Base-by-base conservation (phyloP, 345 rosid species). In the Gossypium arboreum region DNA sequence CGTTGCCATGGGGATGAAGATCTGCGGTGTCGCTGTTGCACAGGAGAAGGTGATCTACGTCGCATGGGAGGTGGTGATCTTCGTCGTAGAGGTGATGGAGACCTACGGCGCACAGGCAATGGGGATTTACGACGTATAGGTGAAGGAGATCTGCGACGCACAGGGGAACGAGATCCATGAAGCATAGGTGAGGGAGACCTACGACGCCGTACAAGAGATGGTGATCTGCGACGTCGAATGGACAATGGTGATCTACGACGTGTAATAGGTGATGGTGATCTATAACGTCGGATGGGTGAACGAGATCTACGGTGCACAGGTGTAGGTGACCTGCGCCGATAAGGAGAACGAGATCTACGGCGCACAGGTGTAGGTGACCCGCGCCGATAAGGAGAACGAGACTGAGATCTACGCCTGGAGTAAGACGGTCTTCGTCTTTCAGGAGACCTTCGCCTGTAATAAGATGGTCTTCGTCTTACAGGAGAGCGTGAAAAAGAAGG, bases 161-260 rank as follows among this genome's bases (percentile, higher is more conserved):
- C 8, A 43, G 85, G 88, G 1, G 87, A 80, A 24, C 12, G 43
- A 68, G 72, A 68, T 48, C 29, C 15, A 68, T 1, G 43, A 25
- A 0, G n/a, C 71, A 22, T 2, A 18, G 80, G 90, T 44, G 91
- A 80, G 0, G 85, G 89, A 4, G 89, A 85, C 63, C 90, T 52
- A 1, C 73, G 84, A 6, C 71, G 81, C 2, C 82, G 76, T 7
- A 41, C 4, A 9, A 80, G 81, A 12, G 77, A 81, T 2, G 75
- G 79, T 1, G 83, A 84, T 20, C 80, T 66, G 2, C 18, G 78
- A 24, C 57, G 72, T 0, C 75, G 61, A 1, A 68, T 9, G 9
- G 81, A 81, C 25, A 78, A 77, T 2, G 64, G 73, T 3, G 84
- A 84, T n/a, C 82, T 61, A 3, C 62, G 79, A 8, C 8, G 78